Evolutionary conservation across 2,329 filamentous ascomycete genomes (phyloP).

Genomic region (Claviceps citrina): DNA sequence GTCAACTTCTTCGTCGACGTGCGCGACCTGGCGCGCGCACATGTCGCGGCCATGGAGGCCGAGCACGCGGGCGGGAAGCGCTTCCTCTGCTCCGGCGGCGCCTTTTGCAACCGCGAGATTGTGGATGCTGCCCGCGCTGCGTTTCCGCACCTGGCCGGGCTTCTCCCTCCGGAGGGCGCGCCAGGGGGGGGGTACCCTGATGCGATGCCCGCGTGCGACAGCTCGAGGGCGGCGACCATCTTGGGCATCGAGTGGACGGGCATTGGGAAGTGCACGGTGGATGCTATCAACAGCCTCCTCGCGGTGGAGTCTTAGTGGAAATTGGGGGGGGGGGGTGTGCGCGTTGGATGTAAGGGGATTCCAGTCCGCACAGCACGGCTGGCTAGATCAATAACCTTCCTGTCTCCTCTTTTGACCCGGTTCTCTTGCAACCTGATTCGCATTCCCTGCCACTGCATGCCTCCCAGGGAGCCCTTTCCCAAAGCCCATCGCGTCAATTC

Average conservation of each 20-base stretch:
- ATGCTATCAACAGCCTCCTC: background rate
- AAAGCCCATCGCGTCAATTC: no score
- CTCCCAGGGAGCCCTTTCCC: no score
- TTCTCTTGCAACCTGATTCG: no score
- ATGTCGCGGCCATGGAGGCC: conserved; percentile 35
- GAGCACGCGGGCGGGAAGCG: conserved; percentile 33
- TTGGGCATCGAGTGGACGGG: conserved; percentile 1
- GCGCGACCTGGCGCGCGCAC: conserved; percentile 37
- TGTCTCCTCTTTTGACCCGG: no score
- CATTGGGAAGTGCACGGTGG: conserved; percentile 1
- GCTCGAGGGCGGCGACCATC: background rate
- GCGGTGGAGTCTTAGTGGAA: background rate
- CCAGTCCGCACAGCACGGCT: no score
- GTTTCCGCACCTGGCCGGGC: conserved; percentile 37
- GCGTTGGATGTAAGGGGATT: no score
- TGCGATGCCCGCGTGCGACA: background rate
- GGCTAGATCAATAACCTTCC: no score
- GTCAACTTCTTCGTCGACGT: conserved; percentile 39
- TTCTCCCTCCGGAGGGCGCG: conserved; percentile 15
- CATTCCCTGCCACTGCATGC: no score
- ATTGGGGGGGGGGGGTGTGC: no score
- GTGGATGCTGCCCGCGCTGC: conserved; percentile 26
- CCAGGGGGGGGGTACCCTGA: background rate
- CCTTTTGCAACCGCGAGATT: conserved; percentile 31
- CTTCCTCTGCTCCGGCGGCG: conserved; percentile 33